A percentile compares a stretch with the other conserved stretches of the same genome.
These are phyloP conservation scores for Suhomyces sp. DNA, from an alignment of 805 yeast genomes.

Conservation along the genomic window DNA sequence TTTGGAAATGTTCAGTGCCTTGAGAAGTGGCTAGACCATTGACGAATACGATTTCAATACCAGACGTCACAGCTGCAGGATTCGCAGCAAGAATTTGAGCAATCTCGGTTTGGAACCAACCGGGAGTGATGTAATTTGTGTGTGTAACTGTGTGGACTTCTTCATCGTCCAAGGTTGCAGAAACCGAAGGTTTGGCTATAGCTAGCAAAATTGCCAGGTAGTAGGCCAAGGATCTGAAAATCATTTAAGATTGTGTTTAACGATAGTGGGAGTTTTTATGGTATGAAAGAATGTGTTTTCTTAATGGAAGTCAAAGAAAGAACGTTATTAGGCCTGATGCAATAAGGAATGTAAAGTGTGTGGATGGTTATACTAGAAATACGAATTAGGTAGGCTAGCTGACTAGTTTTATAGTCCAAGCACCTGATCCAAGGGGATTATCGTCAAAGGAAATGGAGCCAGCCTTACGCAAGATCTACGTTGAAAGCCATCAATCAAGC, in stretches of 20 bases:
- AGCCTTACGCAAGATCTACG: not conserved
- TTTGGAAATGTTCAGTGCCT: not conserved
- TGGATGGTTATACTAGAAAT: not conserved
- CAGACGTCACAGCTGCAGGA: conserved; percentile 14
- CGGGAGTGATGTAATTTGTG: conserved; percentile 12
- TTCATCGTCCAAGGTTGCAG: conserved; percentile 4
- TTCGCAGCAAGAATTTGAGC: conserved; percentile 4
- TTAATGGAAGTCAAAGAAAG: not conserved
- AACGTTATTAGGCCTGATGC: not conserved
- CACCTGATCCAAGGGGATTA: not conserved
- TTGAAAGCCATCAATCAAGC: not conserved
- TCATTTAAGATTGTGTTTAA: conserved; percentile 5
- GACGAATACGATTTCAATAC: conserved; percentile 32
- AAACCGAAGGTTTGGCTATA: conserved; percentile 3
- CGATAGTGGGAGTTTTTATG: not conserved
- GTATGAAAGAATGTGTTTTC: not conserved
- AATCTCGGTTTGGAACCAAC: conserved; percentile 4
- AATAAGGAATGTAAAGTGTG: not conserved
- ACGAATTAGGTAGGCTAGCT: not conserved
- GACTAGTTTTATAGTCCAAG: not conserved
- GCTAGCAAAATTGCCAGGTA: conserved; percentile 12
- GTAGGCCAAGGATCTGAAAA: conserved; percentile 10
- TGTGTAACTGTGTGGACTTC: conserved; percentile 8
- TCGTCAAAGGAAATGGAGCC: conserved; percentile 1
- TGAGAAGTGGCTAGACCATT: conserved; percentile 13